Evolutionary conservation across 768 basidiomycete genomes (phyloP), one percentile per base, ranked within the genome.

Genomic region (Gelatoporia subvermispora): DNA sequence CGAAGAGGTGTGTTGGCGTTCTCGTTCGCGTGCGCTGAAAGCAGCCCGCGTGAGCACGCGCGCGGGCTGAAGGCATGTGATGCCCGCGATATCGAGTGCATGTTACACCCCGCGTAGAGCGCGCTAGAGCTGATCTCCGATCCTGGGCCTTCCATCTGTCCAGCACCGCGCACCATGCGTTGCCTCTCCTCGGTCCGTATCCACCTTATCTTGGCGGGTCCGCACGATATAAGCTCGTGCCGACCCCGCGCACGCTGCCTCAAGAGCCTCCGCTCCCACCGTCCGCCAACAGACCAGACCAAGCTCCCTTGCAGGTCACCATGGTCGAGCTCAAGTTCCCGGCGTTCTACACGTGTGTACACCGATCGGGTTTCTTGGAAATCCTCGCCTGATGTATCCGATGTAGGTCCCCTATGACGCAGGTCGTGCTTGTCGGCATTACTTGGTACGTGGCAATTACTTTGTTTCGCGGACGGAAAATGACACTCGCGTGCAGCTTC

Each of bases 361-460:
- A 5, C 22, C 22, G 25, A 3, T 34, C 24, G 28, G 11, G 22
- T 35, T 15, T 41, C 31, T n/a, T 22, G 11, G n/a, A n/a, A 41
- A 11, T 13, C 1, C 4, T 25, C 24, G 4, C 34, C 36, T 21
- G 17, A 20, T 34, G 35, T 21, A 41, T 16, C 38, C 37, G 20
- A 17, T 41, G 20, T 49, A 63, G 61, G 22, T 59, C 60, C 44
- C 67, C 66, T 31, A 67, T 57, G 59, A 52, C 62, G 25, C 66
- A 69, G 60, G 59, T 68, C 34, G 55, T 68, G 22, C 58, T 70
- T n/a, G 65, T 68, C 43, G 68, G 66, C 52, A 62, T 66, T 9
- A 65, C 63, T 25, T 65, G 61, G 63, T 65, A 24, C 18, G 61
- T 21, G 15, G 39, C 39, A 41, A 38, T 11, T 16, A 17, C 10